Base-by-base conservation (phyloP, 1,284 basidiomycete genomes). In the Ustilago nuda region DNA sequence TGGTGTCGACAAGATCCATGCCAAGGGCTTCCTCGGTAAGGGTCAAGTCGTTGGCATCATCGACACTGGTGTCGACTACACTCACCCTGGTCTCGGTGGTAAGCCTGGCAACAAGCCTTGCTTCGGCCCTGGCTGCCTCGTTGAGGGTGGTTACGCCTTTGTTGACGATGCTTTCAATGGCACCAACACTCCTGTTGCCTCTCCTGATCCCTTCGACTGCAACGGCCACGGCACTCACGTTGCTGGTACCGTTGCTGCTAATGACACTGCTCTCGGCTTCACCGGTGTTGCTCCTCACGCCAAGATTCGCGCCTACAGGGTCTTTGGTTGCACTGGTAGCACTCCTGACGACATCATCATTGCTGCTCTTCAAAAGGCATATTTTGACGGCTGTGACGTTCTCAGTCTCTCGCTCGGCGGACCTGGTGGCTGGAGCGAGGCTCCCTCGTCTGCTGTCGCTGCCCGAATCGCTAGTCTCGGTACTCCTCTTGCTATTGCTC, bases 321-420 rank as follows among this genome's bases (percentile, higher is more conserved):
- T 87, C 51, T 88, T 87, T 66, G 83, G 86, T 8, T 88, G 88
- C 76, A 59, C 63, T 13, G 86, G 86, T 30, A 79, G 80, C 9
- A 83, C 69, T 33, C 41, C 75, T 41, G 73, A 85, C 17, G 87
- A 88, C 74, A 87, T 87, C 65, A 81, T 88, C 66, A 82, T 87
- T 48, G 79, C 85, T 51, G 87, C 65, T 50, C 53, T 61, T n/a
- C 66, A 87, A 76, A 62, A 70, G 27, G 82, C 79, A 15, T 82
- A 66, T 61, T 79, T 75, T 41, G 82, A 83, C 56, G 82, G 82
- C 39, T 74, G 72, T 54, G 89, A 92, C 80, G 89, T 92, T 60
- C 86, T 92, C 68, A 90, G 90, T 5, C 86, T 92, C 62, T 91
- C 90, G 13, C 85, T 92, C 17, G 91, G 91, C 41, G 89, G 89